Evolutionary conservation across 371 early-diverging fungal genomes (phyloP), one percentile per base, ranked within the genome.

Genomic region (Choanephora cucurbitarum): DNA sequence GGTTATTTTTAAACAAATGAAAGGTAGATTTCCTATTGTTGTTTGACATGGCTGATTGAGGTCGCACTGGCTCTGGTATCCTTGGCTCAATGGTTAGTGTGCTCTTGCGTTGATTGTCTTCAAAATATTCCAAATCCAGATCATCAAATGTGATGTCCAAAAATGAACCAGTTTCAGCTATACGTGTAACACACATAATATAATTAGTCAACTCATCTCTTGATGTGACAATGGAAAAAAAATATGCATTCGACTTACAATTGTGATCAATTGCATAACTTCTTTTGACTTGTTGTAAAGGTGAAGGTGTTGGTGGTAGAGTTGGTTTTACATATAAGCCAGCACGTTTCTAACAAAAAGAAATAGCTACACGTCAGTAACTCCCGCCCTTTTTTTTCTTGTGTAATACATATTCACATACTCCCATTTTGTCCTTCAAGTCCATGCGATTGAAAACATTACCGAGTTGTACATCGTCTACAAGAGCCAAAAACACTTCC

Each of bases 391-490:
- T 7, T 7, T 33, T 19, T 18, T 39, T 6, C 18, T 10, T 34
- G 28, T n/a, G 34, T 22, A 40, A 50, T 22, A 32, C 5, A 48
- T 15, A 8, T 43, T 15, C 45, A 44, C 24, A 60, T 62, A 82
- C 83, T 72, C 83, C 83, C 49, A 83, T 72, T 44, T 81, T 77
- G 15, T 69, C 67, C 40, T 75, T 76, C 44, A 83, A 49, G 31
- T 80, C 77, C 78, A 81, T 83, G 28, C 67, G 71, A 46, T 73
- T 59, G 58, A 85, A 85, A 19, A 73, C 73, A 19, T 67, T 49
- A 21, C 77, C 79, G 24, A 83, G 72, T 53, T 85, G 86, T 2
- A 73, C 55, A 58, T 85, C 86, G 32, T 85, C 84, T 28, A 72
- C 55, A 14, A 85, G 57, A 0, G 83, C 84, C 14, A 75, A 66